These are phyloP conservation scores for Aspergillus olivimuriae DNA, from an alignment of 495 filamentous ascomycete genomes.

Conservation along the genomic window DNA sequence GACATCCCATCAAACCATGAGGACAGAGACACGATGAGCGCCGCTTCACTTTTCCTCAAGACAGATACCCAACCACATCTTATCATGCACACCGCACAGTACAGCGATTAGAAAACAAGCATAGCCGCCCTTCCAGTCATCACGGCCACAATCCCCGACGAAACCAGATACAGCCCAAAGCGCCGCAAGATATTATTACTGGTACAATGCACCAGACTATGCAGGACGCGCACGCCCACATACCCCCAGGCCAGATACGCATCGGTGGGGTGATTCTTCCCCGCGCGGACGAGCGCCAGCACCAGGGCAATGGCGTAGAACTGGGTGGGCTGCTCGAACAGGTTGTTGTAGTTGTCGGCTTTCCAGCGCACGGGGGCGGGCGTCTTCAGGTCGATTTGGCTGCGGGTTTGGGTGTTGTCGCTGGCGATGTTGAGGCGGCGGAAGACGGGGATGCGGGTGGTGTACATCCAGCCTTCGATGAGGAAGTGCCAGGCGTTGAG, in stretches of 20 bases:
- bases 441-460: conserved; percentile 13
- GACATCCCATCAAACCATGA: too few species aligned
- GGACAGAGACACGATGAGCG: too few species aligned
- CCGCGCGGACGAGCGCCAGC: conserved; percentile 13
- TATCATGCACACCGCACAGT: too few species aligned
- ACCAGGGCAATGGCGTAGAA: conserved; percentile 21
- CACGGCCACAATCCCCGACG: conserved; percentile 11
- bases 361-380: conserved; percentile 22
- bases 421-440: neutral
- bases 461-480: conserved; percentile 23
- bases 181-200: conserved; percentile 11
- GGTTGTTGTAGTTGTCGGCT: conserved; percentile 22
- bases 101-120: conserved; percentile 12
- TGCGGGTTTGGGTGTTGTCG: conserved; percentile 6
- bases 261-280: conserved; percentile 7
- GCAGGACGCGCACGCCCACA: conserved; percentile 15
- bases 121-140: conserved; percentile 14
- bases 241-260: conserved; percentile 16
- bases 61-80: too few species aligned
- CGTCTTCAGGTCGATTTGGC: conserved; percentile 13
- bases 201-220: conserved; percentile 17
- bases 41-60: too few species aligned
- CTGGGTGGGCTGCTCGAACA: conserved; percentile 24
- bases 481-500: conserved; percentile 21
- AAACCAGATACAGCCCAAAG: conserved; percentile 12